Conservation (phyloP, 2,329 filamentous ascomycete genomes). For the Paecilomyces sp. region DNA sequence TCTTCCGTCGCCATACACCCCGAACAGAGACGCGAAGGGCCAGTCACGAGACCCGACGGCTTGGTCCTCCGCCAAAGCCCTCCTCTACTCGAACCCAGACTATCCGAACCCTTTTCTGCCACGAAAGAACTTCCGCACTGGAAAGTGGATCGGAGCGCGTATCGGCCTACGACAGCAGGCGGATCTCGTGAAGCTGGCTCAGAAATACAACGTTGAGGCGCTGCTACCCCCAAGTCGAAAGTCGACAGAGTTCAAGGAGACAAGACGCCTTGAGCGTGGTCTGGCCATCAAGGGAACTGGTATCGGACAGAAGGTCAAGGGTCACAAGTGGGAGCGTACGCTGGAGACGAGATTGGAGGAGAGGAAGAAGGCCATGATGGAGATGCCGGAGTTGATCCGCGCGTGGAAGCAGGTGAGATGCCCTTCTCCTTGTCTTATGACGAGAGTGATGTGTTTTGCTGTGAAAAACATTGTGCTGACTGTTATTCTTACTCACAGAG, state of each 20-base stretch:
- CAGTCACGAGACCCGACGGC: slow-evolving; percentile 23
- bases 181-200: slow-evolving; percentile 79
- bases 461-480: slow-evolving; percentile 25
- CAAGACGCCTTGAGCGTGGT: slow-evolving; percentile 68
- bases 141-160: slow-evolving; percentile 74
- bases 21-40: slow-evolving; percentile 36
- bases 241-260: slow-evolving; percentile 60
- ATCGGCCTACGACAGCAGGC: slow-evolving; percentile 84
- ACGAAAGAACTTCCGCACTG: slow-evolving; percentile 69
- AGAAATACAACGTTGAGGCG: slow-evolving; percentile 70
- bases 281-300: slow-evolving; percentile 86
- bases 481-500: slow-evolving; percentile 35
- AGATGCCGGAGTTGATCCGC: slow-evolving; percentile 87
- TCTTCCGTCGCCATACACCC: slow-evolving; percentile 31
- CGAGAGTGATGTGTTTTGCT: background rate
- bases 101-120: slow-evolving; percentile 73
- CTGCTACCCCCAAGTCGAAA: slow-evolving; percentile 72
- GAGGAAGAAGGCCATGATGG: slow-evolving; percentile 84
- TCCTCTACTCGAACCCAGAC: slow-evolving; percentile 37
- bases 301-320: slow-evolving; percentile 89
- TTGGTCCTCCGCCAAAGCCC: slow-evolving; percentile 22
- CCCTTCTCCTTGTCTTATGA: slow-evolving; percentile 2
- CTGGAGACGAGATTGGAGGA: slow-evolving; percentile 77
- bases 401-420: slow-evolving; percentile 80
- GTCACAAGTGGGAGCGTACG: slow-evolving; percentile 84